Evolutionary conservation across 2,329 filamentous ascomycete genomes (phyloP), one percentile per base, ranked within the genome.

Genomic region (Diaporthe citrichinensis): DNA sequence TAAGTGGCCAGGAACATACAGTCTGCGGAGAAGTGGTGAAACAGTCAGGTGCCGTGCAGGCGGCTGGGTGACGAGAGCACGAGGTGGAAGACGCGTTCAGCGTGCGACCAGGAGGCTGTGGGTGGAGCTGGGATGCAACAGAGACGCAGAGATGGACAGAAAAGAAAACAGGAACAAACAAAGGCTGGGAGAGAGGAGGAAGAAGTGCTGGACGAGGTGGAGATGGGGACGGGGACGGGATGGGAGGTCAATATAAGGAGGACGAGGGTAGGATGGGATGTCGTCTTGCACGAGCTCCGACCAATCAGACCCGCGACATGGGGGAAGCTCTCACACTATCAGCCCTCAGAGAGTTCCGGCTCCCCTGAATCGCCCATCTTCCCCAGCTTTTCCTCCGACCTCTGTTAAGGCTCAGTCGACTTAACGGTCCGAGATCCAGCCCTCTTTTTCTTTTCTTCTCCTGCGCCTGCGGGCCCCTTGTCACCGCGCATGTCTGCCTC

Each of bases 271-370:
- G 74, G 61, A 76, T 76, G 74, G 72, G 61, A 76, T 69, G 74
- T 76, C 62, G 74, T 76, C 74, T 74, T 73, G 72, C 80, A 79
- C 78, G 77, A 77, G 75, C 74, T 76, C 78, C 72, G 76, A 69
- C 81, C 81, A 82, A 82, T 82, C 80, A 82, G 77, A 53, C 58
- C 51, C 72, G 68, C 65, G 75, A 74, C 76, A 78, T 75, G 73
- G 76, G 76, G 75, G 74, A 78, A 77, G 78, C 79, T 78, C 71
- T 73, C 59, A 74, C 71, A 75, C 72, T 73, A 68, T 57, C 75
- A 71, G 61, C 55, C 71, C 49, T 65, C 58, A 65, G 44, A 51
- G 61, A 46, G 71, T 73, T 46, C 71, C 58, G 71, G 58, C 71
- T 73, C 58, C 49, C 58, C 58, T 61, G 71, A 55, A 59, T 71